Percentiles rank a stretch among this genome's conserved stretches.
phyloP scores from a whole-genome alignment of 2,329 filamentous ascomycete genomes.

The Trichoderma sp. region DNA sequence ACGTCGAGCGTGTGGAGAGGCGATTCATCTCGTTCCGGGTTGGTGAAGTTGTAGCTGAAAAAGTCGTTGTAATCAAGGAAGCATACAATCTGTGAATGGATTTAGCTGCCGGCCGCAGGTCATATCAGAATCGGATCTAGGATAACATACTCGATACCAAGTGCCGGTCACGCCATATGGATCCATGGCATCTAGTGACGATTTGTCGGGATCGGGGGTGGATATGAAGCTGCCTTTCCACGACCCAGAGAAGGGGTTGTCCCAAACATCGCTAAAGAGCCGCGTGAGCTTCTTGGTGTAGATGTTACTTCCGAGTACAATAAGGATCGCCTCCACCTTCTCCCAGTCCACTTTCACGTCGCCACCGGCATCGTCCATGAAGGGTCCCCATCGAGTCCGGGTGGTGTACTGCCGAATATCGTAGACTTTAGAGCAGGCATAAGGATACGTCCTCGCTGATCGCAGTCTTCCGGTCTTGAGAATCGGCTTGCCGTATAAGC shows the following conservation, averaged over 20 bases:
- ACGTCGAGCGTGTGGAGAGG: conserved; percentile 54
- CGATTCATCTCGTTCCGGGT: conserved; percentile 39
- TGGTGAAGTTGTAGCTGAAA: conserved; percentile 65
- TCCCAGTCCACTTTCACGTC: conserved; percentile 69
- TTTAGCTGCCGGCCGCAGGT: conserved; percentile 20
- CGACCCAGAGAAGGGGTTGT: conserved; percentile 53
- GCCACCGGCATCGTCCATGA: conserved; percentile 58
- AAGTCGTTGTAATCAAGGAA: conserved; percentile 69
- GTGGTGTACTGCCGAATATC: conserved; percentile 66
- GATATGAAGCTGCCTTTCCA: conserved; percentile 50
- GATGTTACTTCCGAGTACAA: conserved; percentile 65
- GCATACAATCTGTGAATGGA: conserved; percentile 39
- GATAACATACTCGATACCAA: conserved; percentile 60
- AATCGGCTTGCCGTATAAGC: conserved; percentile 62
- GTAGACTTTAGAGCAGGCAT: conserved; percentile 67
- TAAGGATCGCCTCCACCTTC: conserved; percentile 70
- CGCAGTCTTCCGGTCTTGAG: conserved; percentile 37
- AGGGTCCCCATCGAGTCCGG: conserved; percentile 67
- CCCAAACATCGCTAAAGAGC: conserved; percentile 53
- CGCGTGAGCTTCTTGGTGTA: conserved; percentile 44
- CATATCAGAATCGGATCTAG: background rate
- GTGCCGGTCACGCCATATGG: conserved; percentile 69
- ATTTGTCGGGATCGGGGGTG: conserved; percentile 33
- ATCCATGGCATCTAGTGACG: conserved; percentile 53
- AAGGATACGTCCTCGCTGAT: conserved; percentile 48